Percentiles rank a stretch among this genome's conserved stretches.
Conservation (phyloP, 768 basidiomycete genomes). For the Lactarius evosmus region DNA sequence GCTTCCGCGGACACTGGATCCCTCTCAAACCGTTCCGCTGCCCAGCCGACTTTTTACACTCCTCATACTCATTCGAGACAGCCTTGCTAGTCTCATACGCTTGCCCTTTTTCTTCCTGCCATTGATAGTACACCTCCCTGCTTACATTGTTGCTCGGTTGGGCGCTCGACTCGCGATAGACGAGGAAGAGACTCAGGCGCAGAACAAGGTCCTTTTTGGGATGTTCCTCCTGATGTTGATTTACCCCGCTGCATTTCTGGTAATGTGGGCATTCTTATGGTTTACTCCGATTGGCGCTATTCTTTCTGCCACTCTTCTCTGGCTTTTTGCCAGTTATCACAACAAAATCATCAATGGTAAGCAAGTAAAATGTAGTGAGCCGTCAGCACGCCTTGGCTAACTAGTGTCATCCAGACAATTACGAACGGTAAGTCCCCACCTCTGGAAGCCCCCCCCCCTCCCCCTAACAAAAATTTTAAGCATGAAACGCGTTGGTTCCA, state of each 20-base stretch:
- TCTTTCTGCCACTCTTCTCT: conserved; percentile 64
- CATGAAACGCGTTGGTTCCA: conserved; percentile 80
- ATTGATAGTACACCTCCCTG: conserved; percentile 76
- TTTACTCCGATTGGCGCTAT: conserved; percentile 73
- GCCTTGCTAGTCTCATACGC: conserved; percentile 61
- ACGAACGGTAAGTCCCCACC: conserved; percentile 55
- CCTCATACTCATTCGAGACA: conserved; percentile 72
- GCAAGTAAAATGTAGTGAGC: conserved; percentile 31
- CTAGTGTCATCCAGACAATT: conserved; percentile 50
- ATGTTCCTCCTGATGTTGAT: conserved; percentile 67
- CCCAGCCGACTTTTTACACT: conserved; percentile 84
- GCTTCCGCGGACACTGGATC: conserved; percentile 80
- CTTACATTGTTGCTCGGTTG: conserved; percentile 75
- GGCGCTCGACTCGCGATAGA: conserved; percentile 74
- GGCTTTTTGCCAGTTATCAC: conserved; percentile 82
- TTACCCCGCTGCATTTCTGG: conserved; percentile 82
- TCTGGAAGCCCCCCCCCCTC: conserved; percentile 21
- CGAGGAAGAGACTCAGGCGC: conserved; percentile 93
- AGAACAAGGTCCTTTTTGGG: conserved; percentile 94
- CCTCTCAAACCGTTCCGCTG: conserved; percentile 62
- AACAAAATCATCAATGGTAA: conserved; percentile 79
- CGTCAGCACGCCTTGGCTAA: conserved; percentile 1
- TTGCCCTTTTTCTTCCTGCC: conserved; percentile 91
- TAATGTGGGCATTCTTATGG: conserved; percentile 80
- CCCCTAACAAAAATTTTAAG: conserved; percentile 34